phyloP scores from a whole-genome alignment of 2,329 filamentous ascomycete genomes.

The Fusarium anguioides region DNA sequence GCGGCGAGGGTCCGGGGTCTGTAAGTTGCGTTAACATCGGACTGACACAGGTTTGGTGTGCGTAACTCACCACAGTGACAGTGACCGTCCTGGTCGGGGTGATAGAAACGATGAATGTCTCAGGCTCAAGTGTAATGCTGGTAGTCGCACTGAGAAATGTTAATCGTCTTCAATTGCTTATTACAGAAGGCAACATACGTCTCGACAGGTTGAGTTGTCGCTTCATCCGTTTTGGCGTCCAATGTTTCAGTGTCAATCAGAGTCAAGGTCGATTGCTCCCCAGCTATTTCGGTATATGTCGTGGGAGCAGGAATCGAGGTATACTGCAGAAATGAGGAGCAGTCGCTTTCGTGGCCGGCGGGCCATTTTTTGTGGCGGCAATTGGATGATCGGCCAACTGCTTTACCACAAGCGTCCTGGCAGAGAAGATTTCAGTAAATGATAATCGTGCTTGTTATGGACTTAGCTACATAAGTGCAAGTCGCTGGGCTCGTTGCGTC shows the following conservation, averaged over 20 bases:
- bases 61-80: neutral
- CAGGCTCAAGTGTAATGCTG: neutral
- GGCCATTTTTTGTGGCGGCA: neutral
- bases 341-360: neutral
- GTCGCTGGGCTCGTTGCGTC: too few species aligned
- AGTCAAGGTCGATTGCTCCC: neutral
- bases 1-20: neutral
- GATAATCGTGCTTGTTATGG: too few species aligned
- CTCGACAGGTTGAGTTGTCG: neutral
- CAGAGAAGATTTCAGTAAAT: too few species aligned
- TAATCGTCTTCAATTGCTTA: too few species aligned
- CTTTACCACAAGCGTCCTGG: neutral
- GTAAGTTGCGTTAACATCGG: rapidly evolving
- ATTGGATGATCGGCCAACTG: neutral
- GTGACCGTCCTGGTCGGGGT: neutral
- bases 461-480: too few species aligned
- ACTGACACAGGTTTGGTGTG: too few species aligned
- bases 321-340: neutral
- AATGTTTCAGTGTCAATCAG: neutral
- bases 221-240: neutral
- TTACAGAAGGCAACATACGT: neutral
- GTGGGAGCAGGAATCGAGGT: neutral
- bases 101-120: neutral
- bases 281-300: neutral
- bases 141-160: neutral